Base-by-base conservation (phyloP, 2,329 filamentous ascomycete genomes). In the Penicillium aurantiogriseum region DNA sequence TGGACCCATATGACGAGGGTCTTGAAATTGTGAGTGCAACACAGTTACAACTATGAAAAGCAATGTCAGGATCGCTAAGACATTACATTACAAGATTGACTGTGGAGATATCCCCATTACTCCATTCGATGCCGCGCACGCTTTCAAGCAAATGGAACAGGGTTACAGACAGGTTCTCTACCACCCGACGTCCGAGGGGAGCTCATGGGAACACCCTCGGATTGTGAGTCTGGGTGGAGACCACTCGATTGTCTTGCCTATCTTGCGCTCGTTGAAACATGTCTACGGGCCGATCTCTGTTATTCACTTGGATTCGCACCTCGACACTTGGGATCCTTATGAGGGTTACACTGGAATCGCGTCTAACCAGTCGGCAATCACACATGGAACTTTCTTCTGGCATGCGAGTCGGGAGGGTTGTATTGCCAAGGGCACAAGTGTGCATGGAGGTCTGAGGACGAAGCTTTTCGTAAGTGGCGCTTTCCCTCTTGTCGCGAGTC, bases 61-160 rank as follows among this genome's bases (percentile, higher is more conserved):
- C 6, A 17, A 36, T 48, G 4, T 15, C 3, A 5, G 31, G 4
- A 7, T 23, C 4, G 10, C 35, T 55, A 27, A 55, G 42, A 21
- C 23, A 48, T 60, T 45, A 21, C 23, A 48, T 60, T 3, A 23
- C 29, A 7, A 48, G 47, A 49, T 65, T 2, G 69, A 71, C 58
- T 71, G 69, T 27, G 69, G 69, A 9, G 67, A 70, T 44, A 57
- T 71, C 23, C 68, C 69, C 1, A 62, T 70, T 11, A 68, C 69
- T 0, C 68, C 68, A 0, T 67, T 70, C 25, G 67, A 68, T 23
- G 59, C 62, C 1, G 61, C 54, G 1, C 60, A 64, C 11, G 68
- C 68, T 3, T 63, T 71, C 23, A 59, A 64, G 33, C 67, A 70
- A 40, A 69, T 70, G 65, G 63, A 65, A 21, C 61, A 67, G 38